Conservation (phyloP, 495 filamentous ascomycete genomes). For the Xylaria cubensis region DNA sequence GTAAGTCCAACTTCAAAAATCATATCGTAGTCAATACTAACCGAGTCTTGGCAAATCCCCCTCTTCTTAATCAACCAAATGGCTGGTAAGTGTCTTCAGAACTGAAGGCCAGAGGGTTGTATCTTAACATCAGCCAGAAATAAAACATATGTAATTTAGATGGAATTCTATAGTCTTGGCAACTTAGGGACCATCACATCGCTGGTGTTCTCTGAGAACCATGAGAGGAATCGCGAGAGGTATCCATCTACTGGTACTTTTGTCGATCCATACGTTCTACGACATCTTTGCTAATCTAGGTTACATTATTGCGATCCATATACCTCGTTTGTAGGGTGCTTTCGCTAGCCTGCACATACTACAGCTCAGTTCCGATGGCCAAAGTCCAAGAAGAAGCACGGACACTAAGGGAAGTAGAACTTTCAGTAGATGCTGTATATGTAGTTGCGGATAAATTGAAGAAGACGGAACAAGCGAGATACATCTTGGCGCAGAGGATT, state of each 20-base stretch:
- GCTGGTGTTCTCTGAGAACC: background rate
- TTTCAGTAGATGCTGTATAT: background rate
- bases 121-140: background rate
- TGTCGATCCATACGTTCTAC: no score
- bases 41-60: no score
- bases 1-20: background rate
- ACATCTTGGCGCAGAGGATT: background rate
- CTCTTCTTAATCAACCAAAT: background rate
- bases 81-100: background rate
- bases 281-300: no score
- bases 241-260: background rate
- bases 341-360: no score
- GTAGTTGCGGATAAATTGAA: background rate
- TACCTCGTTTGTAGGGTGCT: no score
- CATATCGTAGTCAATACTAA: background rate
- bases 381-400: background rate
- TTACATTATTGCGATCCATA: no score
- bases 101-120: background rate
- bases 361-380: background rate
- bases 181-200: background rate
- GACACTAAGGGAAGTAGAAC: background rate
- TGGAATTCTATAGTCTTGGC: background rate
- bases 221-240: background rate
- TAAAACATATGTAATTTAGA: background rate
- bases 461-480: background rate